phyloP scores from a whole-genome alignment of 768 basidiomycete genomes.

The Obba rivulosa region DNA sequence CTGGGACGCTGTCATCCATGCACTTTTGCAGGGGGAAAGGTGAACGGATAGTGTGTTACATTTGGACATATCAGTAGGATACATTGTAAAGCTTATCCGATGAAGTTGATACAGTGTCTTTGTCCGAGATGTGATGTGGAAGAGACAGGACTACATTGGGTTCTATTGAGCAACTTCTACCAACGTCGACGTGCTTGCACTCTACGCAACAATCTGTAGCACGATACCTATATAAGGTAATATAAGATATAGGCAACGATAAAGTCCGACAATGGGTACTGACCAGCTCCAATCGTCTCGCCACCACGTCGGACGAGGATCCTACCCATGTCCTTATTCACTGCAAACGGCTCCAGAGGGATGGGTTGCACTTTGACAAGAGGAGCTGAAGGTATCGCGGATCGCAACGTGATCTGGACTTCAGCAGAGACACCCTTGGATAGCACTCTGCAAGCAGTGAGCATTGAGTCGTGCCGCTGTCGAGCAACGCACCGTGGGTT shows the following conservation, averaged over 20 bases:
- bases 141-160: neutral
- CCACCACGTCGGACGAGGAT: constrained; percentile 83
- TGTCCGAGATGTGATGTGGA: too few species aligned
- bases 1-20: too few species aligned
- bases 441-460: constrained; percentile 53
- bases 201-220: constrained; percentile 10
- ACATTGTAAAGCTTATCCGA: neutral
- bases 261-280: neutral
- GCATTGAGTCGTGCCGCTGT: neutral
- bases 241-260: neutral
- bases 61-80: neutral
- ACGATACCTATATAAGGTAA: constrained; percentile 8
- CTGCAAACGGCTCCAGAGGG: constrained; percentile 79
- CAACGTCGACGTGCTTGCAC: neutral
- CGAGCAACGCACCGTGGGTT: constrained; percentile 63
- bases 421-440: constrained; percentile 83
- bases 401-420: constrained; percentile 74
- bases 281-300: constrained; percentile 90
- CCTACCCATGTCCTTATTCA: constrained; percentile 95
- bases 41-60: neutral
- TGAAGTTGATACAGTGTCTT: too few species aligned
- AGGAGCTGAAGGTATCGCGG: constrained; percentile 44
- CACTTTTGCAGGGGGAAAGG: neutral
- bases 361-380: constrained; percentile 49
- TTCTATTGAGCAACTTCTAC: constrained; percentile 1